phyloP scores from a whole-genome alignment of 73 alveolate genomes.

The Symbiodinium natans region DNA sequence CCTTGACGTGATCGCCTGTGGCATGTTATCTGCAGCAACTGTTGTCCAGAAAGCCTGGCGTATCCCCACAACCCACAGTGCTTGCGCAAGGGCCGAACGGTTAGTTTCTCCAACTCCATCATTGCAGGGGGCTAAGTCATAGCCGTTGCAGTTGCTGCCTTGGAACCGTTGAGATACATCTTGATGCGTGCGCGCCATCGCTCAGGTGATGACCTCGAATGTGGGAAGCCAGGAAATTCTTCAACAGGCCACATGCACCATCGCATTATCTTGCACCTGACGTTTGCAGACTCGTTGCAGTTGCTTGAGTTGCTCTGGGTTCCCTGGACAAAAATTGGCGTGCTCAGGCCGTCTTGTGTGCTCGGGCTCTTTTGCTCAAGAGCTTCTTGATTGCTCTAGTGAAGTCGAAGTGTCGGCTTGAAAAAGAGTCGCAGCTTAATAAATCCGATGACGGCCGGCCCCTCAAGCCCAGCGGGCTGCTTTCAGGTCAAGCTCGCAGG shows the following conservation, averaged over 20 bases:
- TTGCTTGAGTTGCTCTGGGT: too few species aligned
- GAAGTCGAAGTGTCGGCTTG: neutral
- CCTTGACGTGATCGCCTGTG: neutral
- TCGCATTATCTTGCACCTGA: too few species aligned
- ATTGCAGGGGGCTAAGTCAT: conserved; percentile 10
- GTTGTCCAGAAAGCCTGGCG: neutral
- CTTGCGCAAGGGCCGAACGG: conserved; percentile 59
- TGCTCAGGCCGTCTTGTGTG: neutral
- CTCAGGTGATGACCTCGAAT: conserved; percentile 87
- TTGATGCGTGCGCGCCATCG: too few species aligned
- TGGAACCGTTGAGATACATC: neutral
- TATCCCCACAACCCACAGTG: neutral
- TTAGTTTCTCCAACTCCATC: conserved; percentile 81
- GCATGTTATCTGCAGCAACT: neutral
- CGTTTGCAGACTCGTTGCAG: too few species aligned
- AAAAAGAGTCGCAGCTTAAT: neutral
- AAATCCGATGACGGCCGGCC: too few species aligned
- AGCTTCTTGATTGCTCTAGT: neutral
- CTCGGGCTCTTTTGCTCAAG: neutral
- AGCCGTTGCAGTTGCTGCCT: too few species aligned
- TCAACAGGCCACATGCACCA: conserved; percentile 34
- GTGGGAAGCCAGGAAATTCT: conserved; percentile 78
- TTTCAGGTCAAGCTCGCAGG: conserved; percentile 3
- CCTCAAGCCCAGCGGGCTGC: too few species aligned
- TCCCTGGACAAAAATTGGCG: too few species aligned